phyloP scores from a whole-genome alignment of 345 rosid species.

The Nephelium lappaceum region DNA sequence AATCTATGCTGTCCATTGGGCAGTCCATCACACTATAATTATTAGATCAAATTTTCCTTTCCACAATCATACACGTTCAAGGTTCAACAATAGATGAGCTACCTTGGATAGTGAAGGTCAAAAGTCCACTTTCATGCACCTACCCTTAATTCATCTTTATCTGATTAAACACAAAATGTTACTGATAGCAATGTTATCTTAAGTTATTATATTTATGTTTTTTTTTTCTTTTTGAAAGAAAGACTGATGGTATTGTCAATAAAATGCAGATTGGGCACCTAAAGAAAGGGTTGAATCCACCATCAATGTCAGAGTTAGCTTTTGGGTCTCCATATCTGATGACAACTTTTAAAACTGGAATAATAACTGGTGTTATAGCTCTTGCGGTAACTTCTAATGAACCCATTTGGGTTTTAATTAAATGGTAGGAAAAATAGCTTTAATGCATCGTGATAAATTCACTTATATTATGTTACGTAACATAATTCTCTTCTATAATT shows the following conservation, averaged over 20 bases:
- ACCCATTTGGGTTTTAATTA: no score
- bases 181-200: background rate
- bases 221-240: background rate
- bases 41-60: background rate
- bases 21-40: background rate
- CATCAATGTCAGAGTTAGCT: constrained; percentile 59
- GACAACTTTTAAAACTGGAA: constrained; percentile 71
- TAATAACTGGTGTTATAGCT: constrained; percentile 83
- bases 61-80: background rate
- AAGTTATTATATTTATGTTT: background rate
- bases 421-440: no score
- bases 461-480: background rate
- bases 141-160: no score
- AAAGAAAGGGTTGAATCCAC: constrained; percentile 89
- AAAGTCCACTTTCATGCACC: no score
- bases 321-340: constrained; percentile 67
- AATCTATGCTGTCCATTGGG: no score
- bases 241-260: background rate
- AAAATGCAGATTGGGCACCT: constrained; percentile 73
- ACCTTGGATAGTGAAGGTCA: no score
- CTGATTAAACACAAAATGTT: background rate
- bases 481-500: background rate
- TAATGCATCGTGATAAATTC: no score
- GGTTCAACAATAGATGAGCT: background rate
- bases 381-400: constrained; percentile 64